A percentile compares a stretch with the other conserved stretches of the same genome.
These are phyloP conservation scores for Phialocephala sp. DNA, from an alignment of 2,329 filamentous ascomycete species.

Conservation along the genomic window DNA sequence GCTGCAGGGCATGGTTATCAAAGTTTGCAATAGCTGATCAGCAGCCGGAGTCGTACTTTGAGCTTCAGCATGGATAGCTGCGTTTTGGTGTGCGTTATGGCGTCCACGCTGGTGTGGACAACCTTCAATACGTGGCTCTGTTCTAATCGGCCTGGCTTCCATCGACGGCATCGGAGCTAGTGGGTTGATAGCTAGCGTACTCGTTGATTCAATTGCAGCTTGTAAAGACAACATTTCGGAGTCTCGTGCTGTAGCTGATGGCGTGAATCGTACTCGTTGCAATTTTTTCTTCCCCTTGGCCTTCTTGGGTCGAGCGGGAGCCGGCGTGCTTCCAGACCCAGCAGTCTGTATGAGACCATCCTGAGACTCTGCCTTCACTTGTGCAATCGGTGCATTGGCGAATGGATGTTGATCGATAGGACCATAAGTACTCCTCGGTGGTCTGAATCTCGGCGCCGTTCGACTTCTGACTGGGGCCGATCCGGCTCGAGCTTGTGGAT, in stretches of 20 bases:
- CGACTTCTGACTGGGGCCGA: constrained; percentile 26
- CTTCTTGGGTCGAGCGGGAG: neutral
- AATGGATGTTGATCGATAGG: constrained; percentile 42
- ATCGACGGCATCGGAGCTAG: constrained; percentile 19
- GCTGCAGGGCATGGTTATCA: neutral
- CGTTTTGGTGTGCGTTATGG: neutral
- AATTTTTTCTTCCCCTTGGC: constrained; percentile 21
- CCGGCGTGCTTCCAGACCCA: neutral
- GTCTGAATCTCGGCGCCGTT: constrained; percentile 38
- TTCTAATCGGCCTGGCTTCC: neutral
- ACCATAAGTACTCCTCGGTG: constrained; percentile 40
- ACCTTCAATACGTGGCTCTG: neutral
- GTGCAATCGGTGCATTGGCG: constrained; percentile 31
- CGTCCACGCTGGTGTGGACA: neutral
- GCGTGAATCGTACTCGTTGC: constrained; percentile 36
- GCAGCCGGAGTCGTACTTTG: neutral
- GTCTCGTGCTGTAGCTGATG: constrained; percentile 35
- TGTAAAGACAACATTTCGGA: constrained; percentile 33
- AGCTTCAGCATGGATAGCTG: neutral
- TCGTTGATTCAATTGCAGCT: constrained; percentile 31
- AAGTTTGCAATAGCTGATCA: neutral
- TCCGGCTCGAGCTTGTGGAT: constrained; percentile 12
- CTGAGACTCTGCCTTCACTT: neutral
- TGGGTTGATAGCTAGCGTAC: constrained; percentile 27
- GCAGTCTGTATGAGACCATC: neutral